Base-by-base conservation (phyloP, 2,329 filamentous ascomycete genomes). In the Claviceps monticola region DNA sequence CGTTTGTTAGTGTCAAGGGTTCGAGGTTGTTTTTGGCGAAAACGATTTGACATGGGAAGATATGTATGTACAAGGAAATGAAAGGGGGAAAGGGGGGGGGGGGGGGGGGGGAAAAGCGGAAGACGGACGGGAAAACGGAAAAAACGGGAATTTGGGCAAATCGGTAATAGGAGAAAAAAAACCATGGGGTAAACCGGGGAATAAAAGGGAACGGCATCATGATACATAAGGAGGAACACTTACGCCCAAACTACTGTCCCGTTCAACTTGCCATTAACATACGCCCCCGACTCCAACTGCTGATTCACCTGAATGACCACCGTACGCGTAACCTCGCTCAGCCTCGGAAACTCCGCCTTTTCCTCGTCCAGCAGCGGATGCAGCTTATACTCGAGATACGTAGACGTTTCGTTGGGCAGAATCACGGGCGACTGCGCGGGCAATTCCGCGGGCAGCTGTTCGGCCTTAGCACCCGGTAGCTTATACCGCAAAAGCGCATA, bases 401-500 rank as follows among this genome's bases (percentile, higher is more conserved):
- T 57, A 21, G 58, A 61, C 0, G 65, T 62, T 1, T 64, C 59
- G 0, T 62, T 56, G 0, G 72, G 65, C 1, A 74, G 54, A 0
- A 51, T 53, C 21, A 74, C 53, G 0, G 61, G 53, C 2, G 61
- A 34, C 19, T 13, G 23, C 1, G 23, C 41, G 29, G 51, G 57
- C 45, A 46, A 54, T 19, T 37, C 34, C 0, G 41, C 45, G 34
- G 51, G 57, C 45, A 46, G 55, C 41, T 37, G 2, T 3, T n/a
- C 17, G 3, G 21, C 4, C 8, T 44, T 14, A 48, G 23, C 37
- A 44, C 49, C 50, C 4, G 46, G 21, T 51, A 53, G 59, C 11
- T 59, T 60, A 59, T 74, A 79, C 36, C 67, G 68, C 5, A 79
- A 61, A 2, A 80, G 60, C 6, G 68, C 76, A 54, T 74, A 80